Percentiles rank a stretch among this genome's conserved stretches.
phyloP scores from a whole-genome alignment of 345 rosid species.

The Moringa oleifera region DNA sequence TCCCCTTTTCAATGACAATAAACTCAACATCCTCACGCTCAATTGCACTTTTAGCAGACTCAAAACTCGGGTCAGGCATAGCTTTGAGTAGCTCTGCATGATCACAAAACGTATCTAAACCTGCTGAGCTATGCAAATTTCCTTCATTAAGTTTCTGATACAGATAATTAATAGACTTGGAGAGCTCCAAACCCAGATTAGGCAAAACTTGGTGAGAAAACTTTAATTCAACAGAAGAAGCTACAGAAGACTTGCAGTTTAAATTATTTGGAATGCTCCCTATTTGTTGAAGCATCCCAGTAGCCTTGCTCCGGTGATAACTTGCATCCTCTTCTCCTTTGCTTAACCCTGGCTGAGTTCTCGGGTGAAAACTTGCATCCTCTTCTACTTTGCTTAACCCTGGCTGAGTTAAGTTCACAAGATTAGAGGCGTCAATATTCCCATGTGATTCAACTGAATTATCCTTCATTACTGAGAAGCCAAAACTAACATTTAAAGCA shows the following conservation, averaged over 20 bases:
- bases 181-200: constrained; percentile 33
- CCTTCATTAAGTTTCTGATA: constrained; percentile 51
- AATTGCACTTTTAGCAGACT: constrained; percentile 28
- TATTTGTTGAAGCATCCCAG: constrained; percentile 33
- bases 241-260: constrained; percentile 21
- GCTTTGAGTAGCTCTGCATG: constrained; percentile 23
- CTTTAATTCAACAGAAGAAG: constrained; percentile 47
- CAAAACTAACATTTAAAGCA: constrained; percentile 70
- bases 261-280: constrained; percentile 48
- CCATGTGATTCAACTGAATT: constrained; percentile 29
- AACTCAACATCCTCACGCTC: constrained; percentile 38
- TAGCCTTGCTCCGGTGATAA: constrained; percentile 11
- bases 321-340: no score
- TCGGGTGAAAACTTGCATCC: constrained; percentile 24
- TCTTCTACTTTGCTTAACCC: constrained; percentile 12
- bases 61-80: constrained; percentile 30
- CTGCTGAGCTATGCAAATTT: constrained; percentile 32
- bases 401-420: constrained; percentile 19
- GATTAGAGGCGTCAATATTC: constrained; percentile 18
- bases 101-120: constrained; percentile 30
- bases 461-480: constrained; percentile 63
- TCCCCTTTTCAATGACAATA: constrained; percentile 29
- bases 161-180: constrained; percentile 27
- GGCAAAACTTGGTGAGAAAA: constrained; percentile 75
- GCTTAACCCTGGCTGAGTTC: constrained; percentile 24